Evolutionary conservation across 306 rosid species (phyloP).

Genomic region (Cicer arietinum): DNA sequence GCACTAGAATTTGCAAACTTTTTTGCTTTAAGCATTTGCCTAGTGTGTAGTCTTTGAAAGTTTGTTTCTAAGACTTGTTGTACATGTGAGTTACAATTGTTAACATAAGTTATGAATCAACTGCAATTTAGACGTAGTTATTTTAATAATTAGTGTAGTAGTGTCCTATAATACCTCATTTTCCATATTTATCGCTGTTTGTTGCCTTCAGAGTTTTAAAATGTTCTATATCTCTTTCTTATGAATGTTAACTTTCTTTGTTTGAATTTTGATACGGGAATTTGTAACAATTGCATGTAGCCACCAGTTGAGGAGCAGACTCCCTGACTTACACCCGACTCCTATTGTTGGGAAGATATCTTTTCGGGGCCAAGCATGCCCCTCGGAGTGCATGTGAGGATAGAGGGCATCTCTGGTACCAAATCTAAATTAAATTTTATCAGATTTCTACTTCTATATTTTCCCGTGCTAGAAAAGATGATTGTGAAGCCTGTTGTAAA

Average conservation of each 20-base stretch:
- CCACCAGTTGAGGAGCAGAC: conserved; percentile 42
- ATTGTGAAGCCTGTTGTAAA: conserved; percentile 48
- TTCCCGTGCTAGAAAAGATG: conserved; percentile 60
- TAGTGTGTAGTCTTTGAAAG: neutral
- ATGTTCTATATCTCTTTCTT: neutral
- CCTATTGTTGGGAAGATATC: conserved; percentile 43
- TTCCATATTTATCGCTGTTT: too few relatives aligned
- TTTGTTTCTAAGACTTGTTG: too few relatives aligned
- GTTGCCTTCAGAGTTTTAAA: neutral
- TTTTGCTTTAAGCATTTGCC: neutral
- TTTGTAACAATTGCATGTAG: conserved; percentile 42
- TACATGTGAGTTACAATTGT: too few relatives aligned
- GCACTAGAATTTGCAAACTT: conserved; percentile 7
- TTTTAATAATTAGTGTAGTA: too few relatives aligned
- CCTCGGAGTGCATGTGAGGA: conserved; percentile 44
- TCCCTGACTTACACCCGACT: neutral
- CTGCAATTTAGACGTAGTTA: too few relatives aligned
- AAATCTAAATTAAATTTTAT: conserved; percentile 60
- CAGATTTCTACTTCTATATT: conserved; percentile 51
- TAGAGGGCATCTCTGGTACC: conserved; percentile 46
- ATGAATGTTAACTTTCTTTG: neutral
- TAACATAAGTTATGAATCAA: too few relatives aligned
- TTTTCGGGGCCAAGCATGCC: conserved; percentile 37
- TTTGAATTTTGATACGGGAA: neutral
- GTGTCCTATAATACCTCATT: too few relatives aligned